Percentiles rank a stretch among this genome's conserved stretches.
Evolutionary conservation across 1,284 basidiomycete species (phyloP).

Genomic region (Tilletiaria anomala): DNA sequence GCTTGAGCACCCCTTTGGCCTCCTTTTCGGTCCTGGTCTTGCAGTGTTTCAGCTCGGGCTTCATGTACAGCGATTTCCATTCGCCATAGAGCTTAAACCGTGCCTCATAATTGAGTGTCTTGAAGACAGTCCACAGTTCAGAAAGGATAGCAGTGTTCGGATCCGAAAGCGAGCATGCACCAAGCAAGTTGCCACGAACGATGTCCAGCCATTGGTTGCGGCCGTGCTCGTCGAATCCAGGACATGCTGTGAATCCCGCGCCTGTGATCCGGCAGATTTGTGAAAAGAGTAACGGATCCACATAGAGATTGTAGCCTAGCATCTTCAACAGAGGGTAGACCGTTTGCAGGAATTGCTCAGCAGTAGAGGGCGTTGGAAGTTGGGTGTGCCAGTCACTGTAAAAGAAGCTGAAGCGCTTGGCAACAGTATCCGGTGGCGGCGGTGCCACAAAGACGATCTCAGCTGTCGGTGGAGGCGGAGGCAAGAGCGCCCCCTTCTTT

Average conservation of each 20-base stretch:
- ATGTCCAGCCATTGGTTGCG: constrained; percentile 57
- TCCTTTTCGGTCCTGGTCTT: constrained; percentile 47
- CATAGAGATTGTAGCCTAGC: constrained; percentile 21
- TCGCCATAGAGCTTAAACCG: constrained; percentile 89
- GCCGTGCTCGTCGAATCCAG: neutral
- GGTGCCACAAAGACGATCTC: constrained; percentile 22
- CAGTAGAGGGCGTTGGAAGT: constrained; percentile 12
- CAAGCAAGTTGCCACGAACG: constrained; percentile 65
- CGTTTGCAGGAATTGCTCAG: constrained; percentile 11
- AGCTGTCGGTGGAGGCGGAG: constrained; percentile 7
- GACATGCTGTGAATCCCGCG: neutral
- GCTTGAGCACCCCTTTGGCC: constrained; percentile 36
- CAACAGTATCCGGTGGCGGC: constrained; percentile 17
- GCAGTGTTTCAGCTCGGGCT: constrained; percentile 40
- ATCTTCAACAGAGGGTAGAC: constrained; percentile 30
- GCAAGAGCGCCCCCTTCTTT: constrained; percentile 7
- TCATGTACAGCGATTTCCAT: constrained; percentile 59
- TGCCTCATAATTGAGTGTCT: constrained; percentile 58
- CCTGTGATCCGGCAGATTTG: constrained; percentile 11
- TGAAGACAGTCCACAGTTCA: constrained; percentile 48
- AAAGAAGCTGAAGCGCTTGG: constrained; percentile 24
- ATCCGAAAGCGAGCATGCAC: constrained; percentile 68
- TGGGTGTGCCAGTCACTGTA: constrained; percentile 21
- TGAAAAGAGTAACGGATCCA: constrained; percentile 19
- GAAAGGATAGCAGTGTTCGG: constrained; percentile 51